These are phyloP conservation scores for Gnomoniopsis smithogilvyi DNA, from an alignment of 2,329 filamentous ascomycete genomes.

Conservation along the genomic window DNA sequence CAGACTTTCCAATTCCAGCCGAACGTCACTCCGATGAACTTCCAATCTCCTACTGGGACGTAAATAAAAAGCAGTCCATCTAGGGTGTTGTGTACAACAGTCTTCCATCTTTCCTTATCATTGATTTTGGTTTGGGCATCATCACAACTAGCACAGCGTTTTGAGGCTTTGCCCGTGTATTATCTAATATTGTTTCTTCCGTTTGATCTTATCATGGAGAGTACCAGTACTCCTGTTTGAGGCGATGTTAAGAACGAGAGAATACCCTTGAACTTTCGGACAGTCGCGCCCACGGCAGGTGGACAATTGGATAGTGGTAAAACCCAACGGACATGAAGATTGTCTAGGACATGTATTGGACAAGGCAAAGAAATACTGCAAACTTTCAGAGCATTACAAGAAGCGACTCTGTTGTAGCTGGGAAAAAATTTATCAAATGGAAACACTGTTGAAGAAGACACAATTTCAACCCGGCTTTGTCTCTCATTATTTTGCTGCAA, in stretches of 20 bases:
- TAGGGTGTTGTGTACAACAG: background rate
- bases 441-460: too few relatives aligned
- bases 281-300: background rate
- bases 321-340: background rate
- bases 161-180: constrained; percentile 21
- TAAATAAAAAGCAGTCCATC: background rate
- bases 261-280: background rate
- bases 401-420: too few relatives aligned
- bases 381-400: background rate
- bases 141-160: constrained; percentile 21
- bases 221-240: background rate
- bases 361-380: background rate
- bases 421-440: too few relatives aligned
- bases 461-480: too few relatives aligned
- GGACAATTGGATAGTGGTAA: background rate
- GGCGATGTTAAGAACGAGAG: background rate
- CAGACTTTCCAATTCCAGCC: constrained; percentile 44
- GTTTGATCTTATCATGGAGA: background rate
- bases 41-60: constrained; percentile 22
- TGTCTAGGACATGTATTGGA: background rate
- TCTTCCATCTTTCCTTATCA: background rate
- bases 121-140: background rate
- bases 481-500: too few relatives aligned
- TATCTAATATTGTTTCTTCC: background rate
- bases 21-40: constrained; percentile 43